Base-by-base conservation (phyloP, 106 monocot species). In the Amphibolis antarctica region DNA sequence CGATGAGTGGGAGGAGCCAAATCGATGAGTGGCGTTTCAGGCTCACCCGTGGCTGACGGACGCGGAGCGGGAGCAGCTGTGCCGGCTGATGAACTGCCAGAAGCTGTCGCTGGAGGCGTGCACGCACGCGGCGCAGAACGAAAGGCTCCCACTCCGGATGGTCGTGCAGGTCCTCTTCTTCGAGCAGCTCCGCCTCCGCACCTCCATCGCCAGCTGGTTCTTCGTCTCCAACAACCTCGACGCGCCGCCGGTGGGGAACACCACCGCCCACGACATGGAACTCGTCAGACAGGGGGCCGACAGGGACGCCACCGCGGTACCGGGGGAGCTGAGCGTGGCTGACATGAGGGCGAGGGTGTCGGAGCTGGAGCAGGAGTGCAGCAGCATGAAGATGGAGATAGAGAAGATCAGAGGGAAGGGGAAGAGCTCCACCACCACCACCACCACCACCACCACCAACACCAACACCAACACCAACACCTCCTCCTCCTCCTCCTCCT, bases 301-400 rank as follows among this genome's bases (percentile, higher is more conserved):
- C n/a, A n/a, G n/a, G n/a, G 7, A 18, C 60, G 15, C 17, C 28
- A 29, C 42, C 15, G 19, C 13, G 24, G 24, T 29, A n/a, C n/a
- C 1, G 19, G 1, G 17, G 46, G 76, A 80, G 44, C 44, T 65
- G 20, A 68, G 75, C 27, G 69, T 80, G 63, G 70, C 76, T 22
- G 47, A 63, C 46, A 88, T 83, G 83, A 73, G 58, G 67, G 20
- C 65, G 64, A 59, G 77, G 9, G 78, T 88, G 12, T 57, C 69
- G 0, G 78, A 88, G 46, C 88, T 88, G 1, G 88, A 88, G 60
- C 75, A 74, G 67, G 83, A 88, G 63, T 88, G 80, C 53, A 69
- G 78, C 0, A 78, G 48, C 53, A 66, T 88, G 73, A 73, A 70
- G 55, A 56, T 73, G 11, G 83, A 83, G 42, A 78, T 88, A 18